Percentiles rank a stretch among this genome's conserved stretches.
phyloP scores from a whole-genome alignment of 164 flowering plant species.

The Houttuynia cordata region DNA sequence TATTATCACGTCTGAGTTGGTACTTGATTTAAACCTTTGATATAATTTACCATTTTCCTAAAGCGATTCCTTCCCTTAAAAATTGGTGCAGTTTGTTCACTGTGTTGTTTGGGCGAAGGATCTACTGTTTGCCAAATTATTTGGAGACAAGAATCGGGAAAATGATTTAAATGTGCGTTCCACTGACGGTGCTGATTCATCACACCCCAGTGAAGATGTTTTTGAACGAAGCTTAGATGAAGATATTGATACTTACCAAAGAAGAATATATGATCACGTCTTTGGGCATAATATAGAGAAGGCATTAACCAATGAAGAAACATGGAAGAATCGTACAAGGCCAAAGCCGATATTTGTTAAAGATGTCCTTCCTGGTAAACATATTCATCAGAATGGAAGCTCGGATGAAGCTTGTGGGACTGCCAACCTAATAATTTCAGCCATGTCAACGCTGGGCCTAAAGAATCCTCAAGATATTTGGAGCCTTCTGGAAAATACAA shows the following conservation, averaged over 20 bases:
- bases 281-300: slow-evolving; percentile 89
- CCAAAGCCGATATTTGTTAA: slow-evolving; percentile 71
- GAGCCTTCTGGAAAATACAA: slow-evolving; percentile 74
- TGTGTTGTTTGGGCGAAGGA: slow-evolving; percentile 99
- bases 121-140: slow-evolving; percentile 85
- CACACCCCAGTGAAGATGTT: slow-evolving; percentile 55
- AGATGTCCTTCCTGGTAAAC: slow-evolving; percentile 43
- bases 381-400: slow-evolving; percentile 43
- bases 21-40: no score
- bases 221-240: slow-evolving; percentile 64
- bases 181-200: slow-evolving; percentile 49
- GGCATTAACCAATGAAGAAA: slow-evolving; percentile 85
- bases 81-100: slow-evolving; percentile 83
- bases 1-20: no score
- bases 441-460: slow-evolving; percentile 70
- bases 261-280: slow-evolving; percentile 89
- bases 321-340: slow-evolving; percentile 80
- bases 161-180: slow-evolving; percentile 93
- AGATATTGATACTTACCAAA: slow-evolving; percentile 69
- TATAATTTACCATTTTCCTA: background rate
- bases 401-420: slow-evolving; percentile 17
- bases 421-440: slow-evolving; percentile 46
- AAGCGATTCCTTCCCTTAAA: background rate
- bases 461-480: slow-evolving; percentile 93
- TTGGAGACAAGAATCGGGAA: slow-evolving; percentile 88